Evolutionary conservation across 1,284 basidiomycete genomes (phyloP).

Genomic region (Boletus mariae): DNA sequence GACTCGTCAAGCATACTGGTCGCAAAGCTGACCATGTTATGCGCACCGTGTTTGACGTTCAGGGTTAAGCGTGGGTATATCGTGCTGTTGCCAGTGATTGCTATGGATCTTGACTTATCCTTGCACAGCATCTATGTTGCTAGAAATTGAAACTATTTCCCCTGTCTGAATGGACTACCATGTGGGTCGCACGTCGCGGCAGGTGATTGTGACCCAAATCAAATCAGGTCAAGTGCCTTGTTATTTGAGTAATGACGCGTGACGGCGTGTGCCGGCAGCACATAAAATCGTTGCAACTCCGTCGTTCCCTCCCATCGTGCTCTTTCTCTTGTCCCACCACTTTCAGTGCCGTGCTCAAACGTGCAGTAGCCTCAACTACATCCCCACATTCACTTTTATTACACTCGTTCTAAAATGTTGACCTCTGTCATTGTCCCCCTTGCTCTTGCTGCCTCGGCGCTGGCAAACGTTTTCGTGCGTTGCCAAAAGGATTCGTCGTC

Average conservation of each 20-base stretch:
- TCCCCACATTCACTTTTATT: slow-evolving; percentile 26
- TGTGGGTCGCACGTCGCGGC: slow-evolving; percentile 2
- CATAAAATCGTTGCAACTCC: slow-evolving; percentile 31
- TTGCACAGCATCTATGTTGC: slow-evolving; percentile 1
- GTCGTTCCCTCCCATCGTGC: slow-evolving; percentile 14
- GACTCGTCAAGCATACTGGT: slow-evolving; percentile 73
- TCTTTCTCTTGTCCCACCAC: not conserved
- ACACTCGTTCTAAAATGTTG: slow-evolving; percentile 45
- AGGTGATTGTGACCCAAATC: not conserved
- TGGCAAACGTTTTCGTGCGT: slow-evolving; percentile 61
- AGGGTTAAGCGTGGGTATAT: slow-evolving; percentile 32
- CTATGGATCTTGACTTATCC: slow-evolving; percentile 7
- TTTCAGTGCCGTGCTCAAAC: not conserved
- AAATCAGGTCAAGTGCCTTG: not conserved
- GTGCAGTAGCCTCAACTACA: slow-evolving; percentile 2
- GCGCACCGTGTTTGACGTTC: slow-evolving; percentile 61
- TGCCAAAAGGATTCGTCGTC: not conserved
- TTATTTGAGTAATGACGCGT: not conserved
- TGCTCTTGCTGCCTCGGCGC: slow-evolving; percentile 49
- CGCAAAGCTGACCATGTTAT: slow-evolving; percentile 73
- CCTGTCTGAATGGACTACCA: not conserved
- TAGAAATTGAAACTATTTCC: not conserved
- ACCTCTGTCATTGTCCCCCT: slow-evolving; percentile 47
- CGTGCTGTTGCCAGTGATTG: not conserved
- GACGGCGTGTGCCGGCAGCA: not conserved